A percentile compares a stretch with the other conserved stretches of the same genome.
Conservation (phyloP, 495 filamentous ascomycete genomes). For the Hypoxylon subgilvum region DNA sequence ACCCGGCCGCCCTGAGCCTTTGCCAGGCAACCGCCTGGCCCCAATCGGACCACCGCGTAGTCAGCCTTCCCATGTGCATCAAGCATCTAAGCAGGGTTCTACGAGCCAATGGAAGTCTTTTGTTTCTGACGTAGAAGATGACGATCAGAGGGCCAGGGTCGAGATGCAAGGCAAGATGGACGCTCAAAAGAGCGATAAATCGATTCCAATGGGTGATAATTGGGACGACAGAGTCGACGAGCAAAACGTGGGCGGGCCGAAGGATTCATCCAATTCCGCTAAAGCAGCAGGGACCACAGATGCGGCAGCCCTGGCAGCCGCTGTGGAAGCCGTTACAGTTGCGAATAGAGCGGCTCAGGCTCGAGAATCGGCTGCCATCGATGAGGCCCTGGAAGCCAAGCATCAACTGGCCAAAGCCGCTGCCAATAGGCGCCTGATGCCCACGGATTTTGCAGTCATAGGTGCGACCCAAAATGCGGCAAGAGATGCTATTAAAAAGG, state of each 20-base stretch:
- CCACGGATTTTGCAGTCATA: background rate
- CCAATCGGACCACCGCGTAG: slow-evolving; percentile 40
- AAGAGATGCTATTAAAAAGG: background rate
- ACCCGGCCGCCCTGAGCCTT: slow-evolving; percentile 13
- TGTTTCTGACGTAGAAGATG: slow-evolving; percentile 19
- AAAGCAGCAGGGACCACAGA: too few relatives aligned
- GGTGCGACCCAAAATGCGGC: background rate
- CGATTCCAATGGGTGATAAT: slow-evolving; percentile 48
- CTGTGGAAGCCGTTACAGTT: too few relatives aligned
- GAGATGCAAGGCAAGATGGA: slow-evolving; percentile 17
- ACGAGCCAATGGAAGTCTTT: slow-evolving; percentile 30
- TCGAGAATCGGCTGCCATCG: too few relatives aligned
- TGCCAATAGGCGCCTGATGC: slow-evolving; percentile 1
- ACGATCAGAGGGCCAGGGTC: slow-evolving; percentile 26
- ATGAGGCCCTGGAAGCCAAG: too few relatives aligned
- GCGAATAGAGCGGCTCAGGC: too few relatives aligned
- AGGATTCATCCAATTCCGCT: too few relatives aligned
- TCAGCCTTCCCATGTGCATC: slow-evolving; percentile 14
- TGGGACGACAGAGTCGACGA: too few relatives aligned
- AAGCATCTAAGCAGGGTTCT: slow-evolving; percentile 5
- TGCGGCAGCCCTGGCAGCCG: too few relatives aligned
- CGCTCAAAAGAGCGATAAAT: slow-evolving; percentile 35
- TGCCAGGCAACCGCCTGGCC: slow-evolving; percentile 22
- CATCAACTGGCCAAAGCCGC: too few relatives aligned
- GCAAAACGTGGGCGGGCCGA: too few relatives aligned